A percentile compares a stretch with the other conserved stretches of the same genome.
phyloP scores from a whole-genome alignment of 192 early-diverging fungal species.

The Kappamyces sp. region DNA sequence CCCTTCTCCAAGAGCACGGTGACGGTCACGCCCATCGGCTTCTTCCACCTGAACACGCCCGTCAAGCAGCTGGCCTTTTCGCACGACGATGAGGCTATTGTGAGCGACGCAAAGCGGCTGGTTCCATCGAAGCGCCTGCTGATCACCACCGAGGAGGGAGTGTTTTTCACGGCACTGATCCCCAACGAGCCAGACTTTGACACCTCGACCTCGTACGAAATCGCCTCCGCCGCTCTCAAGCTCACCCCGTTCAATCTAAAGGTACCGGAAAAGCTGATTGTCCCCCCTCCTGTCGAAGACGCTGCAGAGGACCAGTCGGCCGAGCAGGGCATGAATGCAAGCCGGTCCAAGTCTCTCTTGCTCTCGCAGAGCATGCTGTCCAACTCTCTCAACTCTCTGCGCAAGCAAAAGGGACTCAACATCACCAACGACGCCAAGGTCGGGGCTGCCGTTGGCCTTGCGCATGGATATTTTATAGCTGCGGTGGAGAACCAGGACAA shows the following conservation, averaged over 20 bases:
- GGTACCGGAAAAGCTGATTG: constrained; percentile 23
- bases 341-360: constrained; percentile 1
- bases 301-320: constrained; percentile 15
- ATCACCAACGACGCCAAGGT: constrained; percentile 30
- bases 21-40: constrained; percentile 45
- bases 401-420: constrained; percentile 39
- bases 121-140: constrained; percentile 30
- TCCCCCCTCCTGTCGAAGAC: constrained; percentile 10
- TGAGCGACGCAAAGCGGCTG: constrained; percentile 18
- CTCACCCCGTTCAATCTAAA: constrained; percentile 37
- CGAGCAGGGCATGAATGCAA: constrained; percentile 9
- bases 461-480: constrained; percentile 47
- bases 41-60: constrained; percentile 35
- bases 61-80: constrained; percentile 26
- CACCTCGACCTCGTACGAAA: constrained; percentile 35
- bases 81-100: constrained; percentile 25
- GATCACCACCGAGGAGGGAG: constrained; percentile 32
- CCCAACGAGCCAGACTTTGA: constrained; percentile 32
- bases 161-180: constrained; percentile 27
- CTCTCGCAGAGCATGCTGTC: constrained; percentile 15
- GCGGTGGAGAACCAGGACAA: constrained; percentile 43
- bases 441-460: constrained; percentile 36
- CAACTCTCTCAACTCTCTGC: constrained; percentile 26
- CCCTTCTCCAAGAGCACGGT: constrained; percentile 26
- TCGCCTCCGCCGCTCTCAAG: constrained; percentile 14